phyloP scores from a whole-genome alignment of 306 rosid genomes.

The Senna siamea region DNA sequence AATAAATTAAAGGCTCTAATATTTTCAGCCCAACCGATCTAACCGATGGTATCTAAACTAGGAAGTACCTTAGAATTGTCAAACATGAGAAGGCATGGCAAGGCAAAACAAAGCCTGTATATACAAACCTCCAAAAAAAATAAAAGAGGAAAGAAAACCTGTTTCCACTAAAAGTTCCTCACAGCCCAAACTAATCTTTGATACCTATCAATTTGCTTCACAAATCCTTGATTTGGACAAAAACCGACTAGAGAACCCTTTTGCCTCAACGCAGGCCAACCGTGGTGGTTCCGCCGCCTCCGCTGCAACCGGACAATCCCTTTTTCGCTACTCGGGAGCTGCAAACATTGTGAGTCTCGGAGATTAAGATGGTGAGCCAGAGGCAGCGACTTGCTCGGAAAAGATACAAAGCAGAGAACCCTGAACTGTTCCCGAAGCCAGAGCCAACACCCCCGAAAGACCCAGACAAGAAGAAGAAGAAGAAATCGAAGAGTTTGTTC shows the following conservation, averaged over 20 bases:
- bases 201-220: not conserved
- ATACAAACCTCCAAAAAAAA: too few species aligned
- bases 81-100: too few species aligned
- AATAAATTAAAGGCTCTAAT: too few species aligned
- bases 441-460: constrained; percentile 62
- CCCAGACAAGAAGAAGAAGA: constrained; percentile 52
- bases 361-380: constrained; percentile 67
- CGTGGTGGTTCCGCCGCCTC: not conserved
- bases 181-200: not conserved
- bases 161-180: not conserved
- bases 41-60: too few species aligned
- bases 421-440: constrained; percentile 51
- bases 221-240: not conserved
- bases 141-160: too few species aligned
- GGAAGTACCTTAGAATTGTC: too few species aligned
- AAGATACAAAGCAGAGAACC: constrained; percentile 54
- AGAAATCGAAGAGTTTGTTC: constrained; percentile 35
- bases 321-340: not conserved
- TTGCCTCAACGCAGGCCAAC: not conserved
- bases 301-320: not conserved
- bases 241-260: not conserved
- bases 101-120: too few species aligned
- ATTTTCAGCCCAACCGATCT: too few species aligned
- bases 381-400: constrained; percentile 81
- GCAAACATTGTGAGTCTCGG: constrained; percentile 40